Evolutionary conservation across 2,329 filamentous ascomycete species (phyloP).

Genomic region (Didymella glomerata): DNA sequence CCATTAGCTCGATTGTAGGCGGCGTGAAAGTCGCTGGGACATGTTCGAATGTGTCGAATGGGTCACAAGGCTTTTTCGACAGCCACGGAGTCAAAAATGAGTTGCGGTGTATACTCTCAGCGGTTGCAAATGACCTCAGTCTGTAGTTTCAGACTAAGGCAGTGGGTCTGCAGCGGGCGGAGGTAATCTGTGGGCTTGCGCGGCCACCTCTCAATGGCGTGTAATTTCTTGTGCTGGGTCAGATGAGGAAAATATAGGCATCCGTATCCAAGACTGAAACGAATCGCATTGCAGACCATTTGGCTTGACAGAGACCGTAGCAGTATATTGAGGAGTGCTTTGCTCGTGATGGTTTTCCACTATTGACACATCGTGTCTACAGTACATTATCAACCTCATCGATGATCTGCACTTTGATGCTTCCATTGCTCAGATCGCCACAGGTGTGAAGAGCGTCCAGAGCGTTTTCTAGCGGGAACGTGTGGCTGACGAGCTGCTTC

Average conservation of each 20-base stretch:
- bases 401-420: slow-evolving; percentile 69
- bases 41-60: background rate
- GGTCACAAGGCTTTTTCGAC: background rate
- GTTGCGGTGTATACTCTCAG: background rate
- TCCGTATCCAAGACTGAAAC: background rate
- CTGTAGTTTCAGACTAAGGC: background rate
- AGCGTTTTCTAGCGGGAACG: slow-evolving; percentile 68
- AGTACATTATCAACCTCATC: slow-evolving; percentile 53
- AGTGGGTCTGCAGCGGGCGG: background rate
- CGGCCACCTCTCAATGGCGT: background rate
- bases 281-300: background rate
- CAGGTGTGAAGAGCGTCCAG: slow-evolving; percentile 65
- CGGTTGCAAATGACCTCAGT: background rate
- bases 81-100: background rate
- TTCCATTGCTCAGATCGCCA: slow-evolving; percentile 61
- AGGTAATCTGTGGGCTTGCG: background rate
- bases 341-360: background rate
- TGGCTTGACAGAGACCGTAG: too few species aligned
- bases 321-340: background rate
- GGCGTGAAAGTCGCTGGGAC: background rate
- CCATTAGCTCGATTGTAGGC: background rate
- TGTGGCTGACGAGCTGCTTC: slow-evolving; percentile 69
- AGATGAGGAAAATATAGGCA: slow-evolving; percentile 2
- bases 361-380: slow-evolving; percentile 8
- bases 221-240: background rate